Base-by-base conservation (phyloP, 345 rosid species). In the Turnera subulata region DNA sequence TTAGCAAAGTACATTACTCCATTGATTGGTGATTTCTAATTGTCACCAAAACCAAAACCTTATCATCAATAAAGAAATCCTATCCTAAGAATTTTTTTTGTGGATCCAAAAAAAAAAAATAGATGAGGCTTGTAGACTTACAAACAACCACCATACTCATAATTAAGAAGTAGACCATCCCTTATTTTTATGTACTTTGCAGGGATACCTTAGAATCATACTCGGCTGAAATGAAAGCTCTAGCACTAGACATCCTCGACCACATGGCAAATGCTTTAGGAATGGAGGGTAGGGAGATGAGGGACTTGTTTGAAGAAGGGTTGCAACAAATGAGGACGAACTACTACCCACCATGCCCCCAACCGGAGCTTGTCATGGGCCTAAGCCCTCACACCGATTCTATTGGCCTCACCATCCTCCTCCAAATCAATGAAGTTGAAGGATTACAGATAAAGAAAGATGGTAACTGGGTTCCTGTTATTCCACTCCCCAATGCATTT, bases 271-370 rank as follows among this genome's bases (percentile, higher is more conserved):
- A 62, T 52, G 61, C 62, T 10, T 29, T 72, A 10, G 29, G 59
- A 11, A 66, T 66, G 47, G 72, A 62, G 11, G 43, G 23, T 2
- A 46, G 48, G n/a, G 76, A 72, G 43, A 58, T 72, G 39, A 54
- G 1, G 14, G 53, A 54, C 21, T 7, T 66, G 1, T 72, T 72
- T 42, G 72, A 62, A 40, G 53, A 48, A n/a, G 76, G 72, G 3
- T 25, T 17, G 26, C 76, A 66, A 18, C 0, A 57, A 11, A 32
- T 66, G 44, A 66, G 76, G 23, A 57, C 66, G 68, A 72, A 72
- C 13, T 72, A 66, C 24, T 66, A 72, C 55, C 72, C 76, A 19
- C 76, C 76, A 16, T 72, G 76, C 20, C 76, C 72, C 15, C 68
- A 72, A 11, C 72, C 72, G 1, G 64, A 66, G 5, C 20, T 50